Evolutionary conservation across 1,139 yeast genomes (phyloP).

Genomic region (Protomyces arabidopsidicola): DNA sequence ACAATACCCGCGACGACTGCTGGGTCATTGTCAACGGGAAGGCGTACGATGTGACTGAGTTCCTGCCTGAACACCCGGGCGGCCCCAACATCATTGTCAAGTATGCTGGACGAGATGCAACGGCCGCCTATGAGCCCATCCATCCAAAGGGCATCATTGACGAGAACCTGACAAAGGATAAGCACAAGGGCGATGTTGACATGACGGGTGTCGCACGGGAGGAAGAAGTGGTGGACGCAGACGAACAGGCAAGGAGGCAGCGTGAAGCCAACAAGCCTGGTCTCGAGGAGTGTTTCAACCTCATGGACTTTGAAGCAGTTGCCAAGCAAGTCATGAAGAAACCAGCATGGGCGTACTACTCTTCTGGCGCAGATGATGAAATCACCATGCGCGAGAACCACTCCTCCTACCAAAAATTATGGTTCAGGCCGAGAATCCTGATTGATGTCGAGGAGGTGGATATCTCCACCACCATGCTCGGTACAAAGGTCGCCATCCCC

Average conservation of each 20-base stretch:
- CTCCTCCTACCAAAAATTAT: conserved; percentile 75
- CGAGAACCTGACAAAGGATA: conserved; percentile 48
- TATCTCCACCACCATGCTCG: conserved; percentile 52
- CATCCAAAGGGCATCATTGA: conserved; percentile 78
- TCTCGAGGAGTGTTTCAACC: conserved; percentile 60
- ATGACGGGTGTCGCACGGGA: conserved; percentile 30
- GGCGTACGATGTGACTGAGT: conserved; percentile 56
- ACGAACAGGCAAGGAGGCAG: conserved; percentile 38
- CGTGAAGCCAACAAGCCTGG: conserved; percentile 55
- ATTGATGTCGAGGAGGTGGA: conserved; percentile 65
- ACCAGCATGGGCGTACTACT: conserved; percentile 86
- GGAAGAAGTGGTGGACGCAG: conserved; percentile 36
- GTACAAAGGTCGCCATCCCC: conserved; percentile 47
- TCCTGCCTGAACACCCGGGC: conserved; percentile 81
- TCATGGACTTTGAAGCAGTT: conserved; percentile 76
- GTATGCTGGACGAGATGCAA: conserved; percentile 89
- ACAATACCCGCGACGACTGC: conserved; percentile 59
- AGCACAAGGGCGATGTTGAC: conserved; percentile 47
- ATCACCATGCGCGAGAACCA: conserved; percentile 85
- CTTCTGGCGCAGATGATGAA: conserved; percentile 91
- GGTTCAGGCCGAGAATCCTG: conserved; percentile 74
- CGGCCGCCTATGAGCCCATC: conserved; percentile 71
- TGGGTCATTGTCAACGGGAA: conserved; percentile 86
- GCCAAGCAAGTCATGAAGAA: conserved; percentile 72
- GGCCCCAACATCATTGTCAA: conserved; percentile 67